Evolutionary conservation across 768 basidiomycete species (phyloP).

Genomic region (Leccinellum albellum): DNA sequence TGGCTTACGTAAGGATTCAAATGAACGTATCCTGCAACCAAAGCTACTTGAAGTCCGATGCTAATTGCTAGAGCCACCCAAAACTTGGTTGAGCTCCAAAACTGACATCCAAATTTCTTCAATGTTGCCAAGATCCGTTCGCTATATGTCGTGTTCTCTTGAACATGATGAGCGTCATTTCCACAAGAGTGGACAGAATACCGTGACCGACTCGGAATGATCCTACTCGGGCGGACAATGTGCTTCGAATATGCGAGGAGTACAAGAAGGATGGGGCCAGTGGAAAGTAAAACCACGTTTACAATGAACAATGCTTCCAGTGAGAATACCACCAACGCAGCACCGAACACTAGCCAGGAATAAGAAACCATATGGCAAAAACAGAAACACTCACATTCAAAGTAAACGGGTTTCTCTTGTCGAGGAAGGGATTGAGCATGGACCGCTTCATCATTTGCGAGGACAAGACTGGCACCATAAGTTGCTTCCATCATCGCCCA

Average conservation of each 20-base stretch:
- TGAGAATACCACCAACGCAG: slow-evolving; percentile 51
- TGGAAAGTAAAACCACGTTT: slow-evolving; percentile 58
- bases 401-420: slow-evolving; percentile 50
- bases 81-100: slow-evolving; percentile 56
- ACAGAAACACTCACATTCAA: slow-evolving; percentile 54
- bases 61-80: slow-evolving; percentile 54
- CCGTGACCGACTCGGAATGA: slow-evolving; percentile 13
- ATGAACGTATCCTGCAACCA: slow-evolving; percentile 47
- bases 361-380: not conserved
- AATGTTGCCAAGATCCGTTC: slow-evolving; percentile 23
- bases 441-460: slow-evolving; percentile 45
- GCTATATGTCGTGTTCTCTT: slow-evolving; percentile 5
- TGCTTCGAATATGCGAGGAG: slow-evolving; percentile 40
- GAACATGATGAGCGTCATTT: not conserved
- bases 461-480: slow-evolving; percentile 47
- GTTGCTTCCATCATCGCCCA: slow-evolving; percentile 80
- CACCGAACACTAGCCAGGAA: slow-evolving; percentile 51
- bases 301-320: slow-evolving; percentile 46
- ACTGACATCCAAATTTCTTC: slow-evolving; percentile 24
- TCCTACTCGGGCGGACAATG: slow-evolving; percentile 19
- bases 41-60: slow-evolving; percentile 41
- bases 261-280: slow-evolving; percentile 56
- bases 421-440: slow-evolving; percentile 23
- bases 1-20: slow-evolving; percentile 62
- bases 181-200: slow-evolving; percentile 1